A percentile compares a stretch with the other conserved stretches of the same genome.
Conservation (phyloP, 1,284 basidiomycete genomes). For the Apiotrichum siamense region DNA sequence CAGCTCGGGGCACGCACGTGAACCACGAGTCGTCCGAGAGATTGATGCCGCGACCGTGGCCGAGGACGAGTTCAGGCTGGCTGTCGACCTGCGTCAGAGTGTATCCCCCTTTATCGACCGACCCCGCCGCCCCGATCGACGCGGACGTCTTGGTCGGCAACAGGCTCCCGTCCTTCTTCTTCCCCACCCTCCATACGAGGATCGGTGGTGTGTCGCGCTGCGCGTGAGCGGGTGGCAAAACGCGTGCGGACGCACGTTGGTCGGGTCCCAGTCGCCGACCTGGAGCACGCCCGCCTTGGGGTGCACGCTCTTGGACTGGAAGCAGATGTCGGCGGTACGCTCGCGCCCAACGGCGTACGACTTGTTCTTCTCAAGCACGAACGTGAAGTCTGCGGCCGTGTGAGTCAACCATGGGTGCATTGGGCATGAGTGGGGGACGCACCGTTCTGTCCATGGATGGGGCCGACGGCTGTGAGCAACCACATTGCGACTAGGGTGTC, state of each 20-base stretch:
- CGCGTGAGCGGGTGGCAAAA: neutral
- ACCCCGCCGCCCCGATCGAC: constrained; percentile 11
- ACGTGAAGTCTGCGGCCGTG: constrained; percentile 34
- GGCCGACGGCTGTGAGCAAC: constrained; percentile 38
- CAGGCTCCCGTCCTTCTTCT: constrained; percentile 26
- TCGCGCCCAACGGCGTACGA: constrained; percentile 35
- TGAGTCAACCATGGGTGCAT: neutral
- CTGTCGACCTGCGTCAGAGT: constrained; percentile 11
- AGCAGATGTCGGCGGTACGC: constrained; percentile 27
- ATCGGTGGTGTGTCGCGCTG: constrained; percentile 19
- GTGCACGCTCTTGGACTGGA: constrained; percentile 21
- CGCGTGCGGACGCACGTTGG: constrained; percentile 20
- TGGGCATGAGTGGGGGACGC: constrained; percentile 1
- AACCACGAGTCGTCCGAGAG: constrained; percentile 21
- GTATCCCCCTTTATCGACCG: constrained; percentile 26
- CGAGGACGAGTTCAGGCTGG: constrained; percentile 17
- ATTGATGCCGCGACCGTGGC: constrained; percentile 16
- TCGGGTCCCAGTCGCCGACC: constrained; percentile 35
- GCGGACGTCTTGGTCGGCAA: constrained; percentile 19
- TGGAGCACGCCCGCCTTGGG: constrained; percentile 28
- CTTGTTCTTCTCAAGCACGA: constrained; percentile 32
- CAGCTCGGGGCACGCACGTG: constrained; percentile 17
- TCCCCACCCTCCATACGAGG: constrained; percentile 24
- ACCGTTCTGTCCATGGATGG: constrained; percentile 38
- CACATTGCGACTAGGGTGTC: constrained; percentile 25